These are phyloP conservation scores for Fraxinus cuspidata DNA, from an alignment of 257 asterid species.

Conservation along the genomic window DNA sequence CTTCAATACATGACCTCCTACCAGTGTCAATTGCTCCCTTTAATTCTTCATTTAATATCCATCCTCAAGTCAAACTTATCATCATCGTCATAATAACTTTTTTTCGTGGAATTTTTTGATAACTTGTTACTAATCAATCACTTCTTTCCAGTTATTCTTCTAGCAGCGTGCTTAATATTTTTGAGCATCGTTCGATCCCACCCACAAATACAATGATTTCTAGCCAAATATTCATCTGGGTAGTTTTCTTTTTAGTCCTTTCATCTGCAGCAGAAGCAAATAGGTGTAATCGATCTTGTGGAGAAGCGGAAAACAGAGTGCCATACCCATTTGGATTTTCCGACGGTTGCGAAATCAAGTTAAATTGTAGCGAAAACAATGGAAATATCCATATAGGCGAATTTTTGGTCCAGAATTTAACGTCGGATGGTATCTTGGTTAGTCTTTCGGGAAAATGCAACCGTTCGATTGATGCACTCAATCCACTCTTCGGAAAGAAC, in stretches of 20 bases:
- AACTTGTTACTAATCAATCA: background rate
- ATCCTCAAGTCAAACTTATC: constrained; percentile 40
- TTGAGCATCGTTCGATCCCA: background rate
- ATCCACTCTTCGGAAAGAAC: constrained; percentile 16
- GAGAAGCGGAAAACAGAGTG: background rate
- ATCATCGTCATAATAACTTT: background rate
- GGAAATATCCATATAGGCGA: constrained; percentile 35
- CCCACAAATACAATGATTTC: background rate
- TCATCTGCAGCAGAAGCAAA: background rate
- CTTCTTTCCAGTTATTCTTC: background rate
- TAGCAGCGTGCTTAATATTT: constrained; percentile 17
- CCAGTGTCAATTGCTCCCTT: constrained; percentile 23
- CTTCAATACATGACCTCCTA: background rate
- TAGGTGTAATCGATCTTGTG: constrained; percentile 26
- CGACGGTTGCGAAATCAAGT: constrained; percentile 28
- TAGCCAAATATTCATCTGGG: constrained; percentile 8
- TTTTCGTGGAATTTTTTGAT: background rate
- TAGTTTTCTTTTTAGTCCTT: constrained; percentile 5
- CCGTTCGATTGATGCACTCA: constrained; percentile 34
- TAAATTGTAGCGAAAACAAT: constrained; percentile 19
- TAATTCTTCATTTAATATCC: constrained; percentile 37
- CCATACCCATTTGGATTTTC: constrained; percentile 50
- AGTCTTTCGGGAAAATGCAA: constrained; percentile 31
- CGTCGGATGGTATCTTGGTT: constrained; percentile 30
- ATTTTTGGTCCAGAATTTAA: constrained; percentile 31